phyloP scores from a whole-genome alignment of 2,329 filamentous ascomycete species.

The Penicillium oxalicum region DNA sequence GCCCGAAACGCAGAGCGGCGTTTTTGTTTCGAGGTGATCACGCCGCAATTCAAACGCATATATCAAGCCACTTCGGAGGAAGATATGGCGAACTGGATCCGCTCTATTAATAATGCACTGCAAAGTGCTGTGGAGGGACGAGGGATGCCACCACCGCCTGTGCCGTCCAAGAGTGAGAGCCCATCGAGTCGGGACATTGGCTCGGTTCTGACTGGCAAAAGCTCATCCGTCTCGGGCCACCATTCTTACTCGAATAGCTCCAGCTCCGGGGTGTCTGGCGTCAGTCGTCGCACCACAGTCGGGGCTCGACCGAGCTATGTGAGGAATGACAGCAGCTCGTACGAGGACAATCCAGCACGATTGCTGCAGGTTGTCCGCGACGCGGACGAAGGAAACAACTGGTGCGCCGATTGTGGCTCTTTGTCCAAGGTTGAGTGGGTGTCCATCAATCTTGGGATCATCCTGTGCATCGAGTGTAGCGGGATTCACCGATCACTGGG shows the following conservation, averaged over 20 bases:
- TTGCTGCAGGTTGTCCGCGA: constrained; percentile 82
- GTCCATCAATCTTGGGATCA: constrained; percentile 92
- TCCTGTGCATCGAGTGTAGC: constrained; percentile 96
- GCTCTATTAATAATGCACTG: constrained; percentile 90
- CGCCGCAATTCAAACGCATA: constrained; percentile 88
- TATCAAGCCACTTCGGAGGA: constrained; percentile 98
- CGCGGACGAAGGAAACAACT: constrained; percentile 84
- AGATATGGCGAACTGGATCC: constrained; percentile 96
- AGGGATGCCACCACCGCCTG: constrained; percentile 46
- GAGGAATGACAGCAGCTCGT: constrained; percentile 62
- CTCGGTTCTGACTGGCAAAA: constrained; percentile 88
- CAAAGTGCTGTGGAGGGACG: constrained; percentile 91
- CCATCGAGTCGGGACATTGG: constrained; percentile 79
- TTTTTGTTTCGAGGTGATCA: constrained; percentile 98
- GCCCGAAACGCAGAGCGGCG: constrained; percentile 88
- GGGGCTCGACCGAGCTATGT: constrained; percentile 73
- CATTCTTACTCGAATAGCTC: constrained; percentile 42
- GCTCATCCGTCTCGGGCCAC: constrained; percentile 56
- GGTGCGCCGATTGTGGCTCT: constrained; percentile 91
- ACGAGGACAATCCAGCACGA: constrained; percentile 77
- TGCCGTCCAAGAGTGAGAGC: constrained; percentile 44
- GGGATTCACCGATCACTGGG: constrained; percentile 94
- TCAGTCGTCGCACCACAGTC: constrained; percentile 81
- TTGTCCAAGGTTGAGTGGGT: constrained; percentile 96
- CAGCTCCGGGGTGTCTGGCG: constrained; percentile 48